Evolutionary conservation across 805 yeast genomes (phyloP).

Genomic region (Grigorovia yakushimaensis): DNA sequence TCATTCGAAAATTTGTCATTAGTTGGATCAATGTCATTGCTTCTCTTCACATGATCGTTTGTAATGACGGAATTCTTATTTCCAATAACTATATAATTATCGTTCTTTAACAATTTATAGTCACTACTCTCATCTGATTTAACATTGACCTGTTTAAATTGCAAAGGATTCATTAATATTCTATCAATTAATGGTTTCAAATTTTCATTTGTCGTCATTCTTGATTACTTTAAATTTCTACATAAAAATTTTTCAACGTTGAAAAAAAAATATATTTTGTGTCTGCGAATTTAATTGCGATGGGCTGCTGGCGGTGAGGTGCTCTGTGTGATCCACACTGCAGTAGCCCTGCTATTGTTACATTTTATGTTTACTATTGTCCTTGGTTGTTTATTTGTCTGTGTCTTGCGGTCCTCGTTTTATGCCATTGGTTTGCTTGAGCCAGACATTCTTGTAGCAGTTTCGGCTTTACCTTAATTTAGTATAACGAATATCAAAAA

Average conservation of each 20-base stretch:
- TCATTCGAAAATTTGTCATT: constrained; percentile 16
- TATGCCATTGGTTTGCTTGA: too few species aligned
- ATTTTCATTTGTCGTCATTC: constrained; percentile 24
- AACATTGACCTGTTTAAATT: constrained; percentile 34
- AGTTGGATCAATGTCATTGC: too few species aligned
- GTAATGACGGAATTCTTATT: neutral
- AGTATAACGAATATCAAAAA: too few species aligned
- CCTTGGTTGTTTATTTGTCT: too few species aligned
- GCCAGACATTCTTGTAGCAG: too few species aligned
- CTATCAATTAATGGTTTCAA: constrained; percentile 50
- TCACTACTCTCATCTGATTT: neutral
- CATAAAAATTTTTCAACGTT: neutral
- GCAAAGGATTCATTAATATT: constrained; percentile 49
- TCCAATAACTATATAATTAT: constrained; percentile 39
- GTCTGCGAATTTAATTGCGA: neutral
- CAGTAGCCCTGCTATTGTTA: too few species aligned
- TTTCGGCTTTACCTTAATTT: too few species aligned
- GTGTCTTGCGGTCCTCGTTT: too few species aligned
- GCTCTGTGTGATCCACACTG: neutral
- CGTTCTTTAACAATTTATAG: constrained; percentile 23
- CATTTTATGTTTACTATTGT: too few species aligned
- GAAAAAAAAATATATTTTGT: neutral
- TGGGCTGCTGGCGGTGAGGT: neutral
- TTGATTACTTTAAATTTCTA: neutral
- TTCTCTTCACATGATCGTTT: neutral